Evolutionary conservation across 345 rosid species (phyloP), one percentile per base, ranked within the genome.

Genomic region (Syzygium grande): DNA sequence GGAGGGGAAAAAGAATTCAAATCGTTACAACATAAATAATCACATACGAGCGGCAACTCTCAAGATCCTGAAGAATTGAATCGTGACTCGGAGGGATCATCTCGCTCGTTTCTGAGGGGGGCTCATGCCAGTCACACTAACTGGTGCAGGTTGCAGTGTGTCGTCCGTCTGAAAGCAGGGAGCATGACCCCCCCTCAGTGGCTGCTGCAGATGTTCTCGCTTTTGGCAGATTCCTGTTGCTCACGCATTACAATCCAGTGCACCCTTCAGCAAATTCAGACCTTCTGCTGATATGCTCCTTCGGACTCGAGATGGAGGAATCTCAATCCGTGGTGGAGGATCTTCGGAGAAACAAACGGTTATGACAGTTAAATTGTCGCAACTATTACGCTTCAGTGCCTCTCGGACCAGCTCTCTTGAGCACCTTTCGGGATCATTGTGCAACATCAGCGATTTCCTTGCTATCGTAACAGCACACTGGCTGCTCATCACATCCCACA

Each of bases 401-500:
- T 96, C 99, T 17, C 96, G 93, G 54, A 98, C 98, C 52, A 98
- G 95, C 93, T 96, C 98, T 89, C 94, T 95, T 2, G 98, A 94
- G 90, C 99, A 96, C 92, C 97, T 95, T 91, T 96, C 97, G 3
- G 99, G 99, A 91, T 98, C 99, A 87, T 98, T 96, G 89, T 98
- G 99, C 65, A 94, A 92, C 98, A 95, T 95, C 91, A 96, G 92
- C 87, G 95, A 98, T 85, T 93, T 96, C 94, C 99, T 94, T 0
- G 92, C 95, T 25, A 98, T 92, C 9, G 96, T 91, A 87, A 98
- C 99, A 4, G 99, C 99, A 91, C 95, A 94, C 88, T 98, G 98
- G 87, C 99, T 98, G 90, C 95, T 97, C 98, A 96, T 97, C 54
- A 97, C 99, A 92, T 97, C 99, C 99, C 99, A 97, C 88, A 97